Conservation (phyloP, 2,329 filamentous ascomycete genomes). For the Botryosphaeria dothidea region DNA sequence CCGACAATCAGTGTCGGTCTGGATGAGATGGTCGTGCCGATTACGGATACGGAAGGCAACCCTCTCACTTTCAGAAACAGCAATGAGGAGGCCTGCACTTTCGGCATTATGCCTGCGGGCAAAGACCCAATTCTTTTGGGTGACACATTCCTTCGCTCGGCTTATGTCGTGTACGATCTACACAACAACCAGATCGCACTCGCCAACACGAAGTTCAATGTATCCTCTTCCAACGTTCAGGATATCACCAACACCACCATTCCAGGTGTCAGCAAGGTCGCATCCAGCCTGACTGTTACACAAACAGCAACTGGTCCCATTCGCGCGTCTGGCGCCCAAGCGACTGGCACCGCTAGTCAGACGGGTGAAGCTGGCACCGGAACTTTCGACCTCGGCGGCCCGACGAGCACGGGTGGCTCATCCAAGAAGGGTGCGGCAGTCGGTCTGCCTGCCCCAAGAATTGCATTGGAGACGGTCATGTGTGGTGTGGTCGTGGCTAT, state of each 20-base stretch:
- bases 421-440: not conserved
- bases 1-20: constrained; percentile 7
- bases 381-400: constrained; percentile 9
- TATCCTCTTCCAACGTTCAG: constrained; percentile 68
- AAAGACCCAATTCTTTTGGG: constrained; percentile 47
- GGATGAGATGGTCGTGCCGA: constrained; percentile 13
- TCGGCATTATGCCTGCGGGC: constrained; percentile 16
- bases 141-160: constrained; percentile 73
- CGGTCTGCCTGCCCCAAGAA: not conserved
- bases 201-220: constrained; percentile 15
- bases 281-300: not conserved
- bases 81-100: not conserved
- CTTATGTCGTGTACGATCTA: constrained; percentile 68
- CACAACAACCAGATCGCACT: constrained; percentile 18
- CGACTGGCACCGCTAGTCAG: not conserved
- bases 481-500: not conserved
- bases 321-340: not conserved
- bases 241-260: constrained; percentile 17
- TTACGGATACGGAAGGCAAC: not conserved
- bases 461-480: constrained; percentile 7
- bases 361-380: not conserved
- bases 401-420: not conserved
- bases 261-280: constrained; percentile 5
- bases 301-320: constrained; percentile 17
- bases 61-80: not conserved